Base-by-base conservation (phyloP, 2,329 filamentous ascomycete genomes). In the Talaromyces sp. region DNA sequence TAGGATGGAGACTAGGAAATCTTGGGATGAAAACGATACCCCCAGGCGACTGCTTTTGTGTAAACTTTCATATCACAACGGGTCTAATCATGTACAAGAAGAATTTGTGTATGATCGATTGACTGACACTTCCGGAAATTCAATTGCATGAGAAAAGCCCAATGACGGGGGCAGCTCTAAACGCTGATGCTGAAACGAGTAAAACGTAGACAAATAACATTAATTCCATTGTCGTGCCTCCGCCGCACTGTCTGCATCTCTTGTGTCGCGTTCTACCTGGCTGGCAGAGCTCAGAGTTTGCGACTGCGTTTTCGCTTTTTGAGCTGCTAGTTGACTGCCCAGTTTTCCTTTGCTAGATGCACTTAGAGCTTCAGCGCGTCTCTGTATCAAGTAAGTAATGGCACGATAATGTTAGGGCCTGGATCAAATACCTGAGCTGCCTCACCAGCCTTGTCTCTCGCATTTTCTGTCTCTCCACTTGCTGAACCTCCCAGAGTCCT, bases 351-450 rank as follows among this genome's bases (percentile, higher is more conserved):
- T 85, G 24, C 66, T 68, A 1, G 69, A 62, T 3, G 69, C 59
- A 9, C 70, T 53, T 79, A 85, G 61, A 74, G 77, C 53, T 66
- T 86, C 84, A 21, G 86, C 86, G 65, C 90, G 84, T 70, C 88
- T 87, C 89, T 92, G 55, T 31, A 48, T 29, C 35, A 17, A 21
- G 32, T 21, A 17, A 50, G 24, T 56, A 57, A 57, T 35, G 54
- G 26, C 10, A 57, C 41, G 29, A 54, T 46, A 21, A 35, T 31
- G 35, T 4, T 10, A 24, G 12, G 11, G n/a, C 26, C 38, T 32
- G 10, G 50, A 29, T 26, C 26, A 65, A 85, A 71, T 74, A 95
- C 92, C 87, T 95, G 90, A 62, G 92, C 92, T 57, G 92, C 92
- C 65, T 85, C 84, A 0, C 91, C 91, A 3, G 92, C 92, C 62